phyloP scores from a whole-genome alignment of 345 rosid genomes.

The Rhodamnia rubescens region DNA sequence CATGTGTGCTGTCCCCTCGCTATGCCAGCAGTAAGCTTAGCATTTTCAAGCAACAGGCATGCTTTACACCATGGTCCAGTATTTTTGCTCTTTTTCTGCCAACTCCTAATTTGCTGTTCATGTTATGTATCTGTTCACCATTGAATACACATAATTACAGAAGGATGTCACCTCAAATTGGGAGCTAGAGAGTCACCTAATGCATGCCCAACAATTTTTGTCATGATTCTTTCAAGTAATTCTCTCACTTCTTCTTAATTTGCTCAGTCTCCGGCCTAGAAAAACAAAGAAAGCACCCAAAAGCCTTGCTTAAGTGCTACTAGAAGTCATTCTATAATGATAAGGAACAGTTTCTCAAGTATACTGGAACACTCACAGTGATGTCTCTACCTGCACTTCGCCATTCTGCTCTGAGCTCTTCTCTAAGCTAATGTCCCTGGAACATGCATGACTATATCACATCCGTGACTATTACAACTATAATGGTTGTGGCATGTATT shows the following conservation, averaged over 20 bases:
- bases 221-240: background rate
- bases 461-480: background rate
- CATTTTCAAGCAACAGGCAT: conserved; percentile 78
- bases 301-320: background rate
- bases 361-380: background rate
- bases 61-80: conserved; percentile 18
- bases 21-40: conserved; percentile 83
- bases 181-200: background rate
- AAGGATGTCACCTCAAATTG: background rate
- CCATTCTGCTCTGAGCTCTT: background rate
- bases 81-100: background rate
- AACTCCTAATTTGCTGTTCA: background rate
- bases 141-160: background rate
- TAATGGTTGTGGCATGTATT: background rate
- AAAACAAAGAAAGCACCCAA: background rate
- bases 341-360: background rate
- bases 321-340: background rate
- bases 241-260: background rate
- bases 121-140: background rate
- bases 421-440: background rate
- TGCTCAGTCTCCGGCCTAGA: background rate
- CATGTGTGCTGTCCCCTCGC: conserved; percentile 59
- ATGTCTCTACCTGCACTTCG: background rate
- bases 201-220: background rate
- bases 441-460: background rate